These are phyloP conservation scores for Curvularia eragrostidis DNA, from an alignment of 2,329 filamentous ascomycete genomes.

Conservation along the genomic window DNA sequence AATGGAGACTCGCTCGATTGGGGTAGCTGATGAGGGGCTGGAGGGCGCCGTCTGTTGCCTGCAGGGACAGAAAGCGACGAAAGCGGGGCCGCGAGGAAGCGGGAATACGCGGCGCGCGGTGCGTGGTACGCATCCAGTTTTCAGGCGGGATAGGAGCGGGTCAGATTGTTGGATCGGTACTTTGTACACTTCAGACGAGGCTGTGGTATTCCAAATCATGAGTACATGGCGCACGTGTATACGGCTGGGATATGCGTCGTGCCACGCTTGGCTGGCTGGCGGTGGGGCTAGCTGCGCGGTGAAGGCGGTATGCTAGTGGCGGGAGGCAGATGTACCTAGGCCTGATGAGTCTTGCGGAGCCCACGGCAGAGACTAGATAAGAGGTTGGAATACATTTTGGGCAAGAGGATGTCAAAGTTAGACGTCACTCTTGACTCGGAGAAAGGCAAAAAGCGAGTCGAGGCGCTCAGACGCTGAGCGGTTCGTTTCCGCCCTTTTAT, in stretches of 20 bases:
- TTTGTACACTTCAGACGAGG: neutral
- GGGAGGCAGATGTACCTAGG: neutral
- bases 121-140: neutral
- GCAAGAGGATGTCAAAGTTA: neutral
- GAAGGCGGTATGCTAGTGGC: neutral
- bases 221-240: neutral
- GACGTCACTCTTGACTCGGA: neutral
- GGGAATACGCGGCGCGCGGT: neutral
- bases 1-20: neutral
- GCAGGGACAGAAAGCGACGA: neutral
- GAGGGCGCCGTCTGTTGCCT: neutral
- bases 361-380: neutral
- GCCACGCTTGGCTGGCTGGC: neutral
- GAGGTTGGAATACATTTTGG: neutral
- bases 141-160: neutral
- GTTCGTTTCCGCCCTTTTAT: neutral
- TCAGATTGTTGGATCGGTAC: neutral
- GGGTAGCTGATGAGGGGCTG: neutral
- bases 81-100: slow-evolving; percentile 7
- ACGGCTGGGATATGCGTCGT: neutral
- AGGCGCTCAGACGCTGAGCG: neutral
- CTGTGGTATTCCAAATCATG: neutral
- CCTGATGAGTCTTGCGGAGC: neutral
- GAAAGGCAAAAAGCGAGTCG: neutral
- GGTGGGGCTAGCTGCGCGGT: neutral